Evolutionary conservation across 768 basidiomycete species (phyloP).

Genomic region (Termitomyces bulborhizus): DNA sequence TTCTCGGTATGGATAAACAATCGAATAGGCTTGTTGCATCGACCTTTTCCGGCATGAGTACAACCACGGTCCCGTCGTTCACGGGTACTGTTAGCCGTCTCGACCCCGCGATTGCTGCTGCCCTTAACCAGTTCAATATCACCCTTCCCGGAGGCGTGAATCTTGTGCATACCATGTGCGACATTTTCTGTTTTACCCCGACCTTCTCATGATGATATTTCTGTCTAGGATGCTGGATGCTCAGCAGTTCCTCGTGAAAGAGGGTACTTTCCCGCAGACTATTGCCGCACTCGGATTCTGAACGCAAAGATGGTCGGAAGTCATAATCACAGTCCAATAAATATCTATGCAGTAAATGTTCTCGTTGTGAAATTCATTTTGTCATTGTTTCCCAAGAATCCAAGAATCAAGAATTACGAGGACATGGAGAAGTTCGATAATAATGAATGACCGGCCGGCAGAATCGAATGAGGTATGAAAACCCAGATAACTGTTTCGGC

Average conservation of each 20-base stretch:
- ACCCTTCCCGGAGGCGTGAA: conserved; percentile 20
- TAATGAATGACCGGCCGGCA: neutral
- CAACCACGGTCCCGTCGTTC: conserved; percentile 21
- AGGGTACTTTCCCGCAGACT: conserved; percentile 26
- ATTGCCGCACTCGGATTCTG: conserved; percentile 26
- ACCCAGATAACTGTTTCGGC: too few relatives aligned
- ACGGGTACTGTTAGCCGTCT: conserved; percentile 18
- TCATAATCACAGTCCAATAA: neutral
- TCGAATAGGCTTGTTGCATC: conserved; percentile 20
- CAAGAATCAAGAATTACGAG: neutral
- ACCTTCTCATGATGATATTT: neutral
- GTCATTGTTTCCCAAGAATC: neutral
- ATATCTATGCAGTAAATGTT: conserved; percentile 2
- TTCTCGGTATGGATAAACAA: neutral
- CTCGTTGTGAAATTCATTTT: neutral
- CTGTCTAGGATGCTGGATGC: conserved; percentile 28
- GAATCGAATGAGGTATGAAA: too few relatives aligned
- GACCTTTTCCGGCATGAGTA: conserved; percentile 23
- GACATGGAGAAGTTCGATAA: neutral
- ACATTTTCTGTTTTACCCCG: neutral
- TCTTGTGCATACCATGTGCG: conserved; percentile 27
- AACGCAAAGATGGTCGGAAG: neutral
- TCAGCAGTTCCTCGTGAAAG: conserved; percentile 24
- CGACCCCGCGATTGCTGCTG: conserved; percentile 23
- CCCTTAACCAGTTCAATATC: conserved; percentile 21